Percentiles rank a stretch among this genome's conserved stretches.
These are phyloP conservation scores for Primulina huaijiensis DNA, from an alignment of 257 asterid species.

Conservation along the genomic window DNA sequence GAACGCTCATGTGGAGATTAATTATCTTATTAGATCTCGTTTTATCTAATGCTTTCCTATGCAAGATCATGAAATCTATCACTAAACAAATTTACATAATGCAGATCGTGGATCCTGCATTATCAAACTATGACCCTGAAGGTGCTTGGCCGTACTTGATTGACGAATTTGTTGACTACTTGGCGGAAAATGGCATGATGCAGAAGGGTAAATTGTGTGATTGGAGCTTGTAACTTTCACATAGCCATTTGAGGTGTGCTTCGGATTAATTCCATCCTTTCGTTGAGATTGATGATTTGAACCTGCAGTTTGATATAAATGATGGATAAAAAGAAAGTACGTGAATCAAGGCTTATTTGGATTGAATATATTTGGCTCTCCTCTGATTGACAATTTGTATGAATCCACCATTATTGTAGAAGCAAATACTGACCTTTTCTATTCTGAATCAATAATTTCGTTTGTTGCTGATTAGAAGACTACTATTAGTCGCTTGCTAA, in stretches of 20 bases:
- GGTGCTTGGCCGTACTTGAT: slow-evolving; percentile 99
- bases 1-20: not conserved
- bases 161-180: slow-evolving; percentile 92
- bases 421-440: not conserved
- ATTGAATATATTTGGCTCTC: not conserved
- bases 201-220: slow-evolving; percentile 63
- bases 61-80: not conserved
- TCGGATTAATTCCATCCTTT: slow-evolving; percentile 14
- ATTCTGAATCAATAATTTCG: not conserved
- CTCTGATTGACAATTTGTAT: not conserved
- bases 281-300: slow-evolving; percentile 23
- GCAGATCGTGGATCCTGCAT: slow-evolving; percentile 83
- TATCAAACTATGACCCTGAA: slow-evolving; percentile 88
- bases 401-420: not conserved
- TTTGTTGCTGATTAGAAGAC: not conserved
- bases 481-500: not conserved
- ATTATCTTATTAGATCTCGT: too few species aligned
- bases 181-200: slow-evolving; percentile 62
- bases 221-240: slow-evolving; percentile 61
- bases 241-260: slow-evolving; percentile 19
- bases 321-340: not conserved
- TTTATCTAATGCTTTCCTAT: not conserved
- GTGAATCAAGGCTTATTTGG: not conserved
- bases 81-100: not conserved
- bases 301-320: slow-evolving; percentile 22